Base-by-base conservation (phyloP, 768 basidiomycete species). In the Mycena venus region DNA sequence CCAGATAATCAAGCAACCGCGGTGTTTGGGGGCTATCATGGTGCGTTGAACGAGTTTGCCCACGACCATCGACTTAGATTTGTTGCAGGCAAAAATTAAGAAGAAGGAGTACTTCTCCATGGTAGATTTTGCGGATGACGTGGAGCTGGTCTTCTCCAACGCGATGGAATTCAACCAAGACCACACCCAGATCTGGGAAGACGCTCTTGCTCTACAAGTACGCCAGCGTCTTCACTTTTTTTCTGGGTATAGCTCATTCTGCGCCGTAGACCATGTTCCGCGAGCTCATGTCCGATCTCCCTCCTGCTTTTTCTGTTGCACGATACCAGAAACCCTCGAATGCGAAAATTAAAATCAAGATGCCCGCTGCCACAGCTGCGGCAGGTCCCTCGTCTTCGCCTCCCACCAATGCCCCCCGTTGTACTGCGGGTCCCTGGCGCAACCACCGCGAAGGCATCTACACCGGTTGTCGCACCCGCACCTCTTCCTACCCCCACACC, bases 81-180 rank as follows among this genome's bases (percentile, higher is more conserved):
- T 8, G 75, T n/a, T 19, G 29, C 77, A 99, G 97, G 93, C 92
- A 90, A 91, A 90, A 60, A 85, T 98, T 75, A 93, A 95, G 79
- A 90, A 90, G 69, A 94, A 96, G 80, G 92, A 94, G 76, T 99
- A 98, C 80, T 78, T 80, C 25, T 89, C 87, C 2, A 84, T 90
- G 7, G 86, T 88, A 5, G 92, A 94, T 29, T 98, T 97, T 79
- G 93, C 93, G 53, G 90, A 90, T 11, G 97, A 99, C 72, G 93
- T 97, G 17, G 95, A 97, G 78, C 89, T 97, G 49, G 94, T 99
- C 29, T 98, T 97, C 83, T 90, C 91, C 9, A 99, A 99, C 80
- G 97, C 96, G 12, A 87, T 95, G 81, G 84, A 89, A 70, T 99
- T 97, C 84, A 99, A 99, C 78, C 92, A 91, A 79, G 96, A 98